A percentile compares a stretch with the other conserved stretches of the same genome.
Evolutionary conservation across 2,329 filamentous ascomycete genomes (phyloP).

Genomic region (Sordariomycetes sp.): DNA sequence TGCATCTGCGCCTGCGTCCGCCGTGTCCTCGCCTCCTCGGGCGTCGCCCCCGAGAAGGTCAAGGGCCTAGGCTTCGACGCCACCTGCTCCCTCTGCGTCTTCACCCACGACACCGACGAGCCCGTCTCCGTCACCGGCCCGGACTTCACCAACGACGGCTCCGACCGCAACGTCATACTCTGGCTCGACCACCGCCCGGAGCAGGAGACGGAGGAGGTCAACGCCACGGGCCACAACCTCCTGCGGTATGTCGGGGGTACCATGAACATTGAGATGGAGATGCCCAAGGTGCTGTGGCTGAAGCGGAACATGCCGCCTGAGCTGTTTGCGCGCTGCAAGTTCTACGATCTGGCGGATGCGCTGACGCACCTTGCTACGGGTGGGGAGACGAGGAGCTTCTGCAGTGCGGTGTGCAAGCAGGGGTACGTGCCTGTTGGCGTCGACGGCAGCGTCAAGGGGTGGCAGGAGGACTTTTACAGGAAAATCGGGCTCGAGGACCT

Average conservation of each 20-base stretch:
- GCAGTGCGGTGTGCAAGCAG: conserved; percentile 94
- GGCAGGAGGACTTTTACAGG: conserved; percentile 89
- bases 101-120: conserved; percentile 78
- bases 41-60: conserved; percentile 62
- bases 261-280: conserved; percentile 99
- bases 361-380: conserved; percentile 91
- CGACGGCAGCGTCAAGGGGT: conserved; percentile 92
- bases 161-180: conserved; percentile 88
- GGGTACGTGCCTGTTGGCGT: conserved; percentile 94
- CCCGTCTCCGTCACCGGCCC: conserved; percentile 84
- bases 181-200: conserved; percentile 95
- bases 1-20: conserved; percentile 87
- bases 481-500: conserved; percentile 80
- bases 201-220: conserved; percentile 85
- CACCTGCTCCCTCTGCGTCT: conserved; percentile 93
- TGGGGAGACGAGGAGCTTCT: conserved; percentile 83
- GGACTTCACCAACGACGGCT: conserved; percentile 59
- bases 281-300: conserved; percentile 94
- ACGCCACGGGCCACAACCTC: conserved; percentile 81
- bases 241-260: conserved; percentile 92
- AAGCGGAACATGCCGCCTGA: conserved; percentile 96
- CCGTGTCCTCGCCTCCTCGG: conserved; percentile 63
- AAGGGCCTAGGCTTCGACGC: conserved; percentile 94
- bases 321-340: conserved; percentile 85
- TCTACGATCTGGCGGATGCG: conserved; percentile 88